Conservation (phyloP, 331 rosid species). For the Pyracantha coccinea region DNA sequence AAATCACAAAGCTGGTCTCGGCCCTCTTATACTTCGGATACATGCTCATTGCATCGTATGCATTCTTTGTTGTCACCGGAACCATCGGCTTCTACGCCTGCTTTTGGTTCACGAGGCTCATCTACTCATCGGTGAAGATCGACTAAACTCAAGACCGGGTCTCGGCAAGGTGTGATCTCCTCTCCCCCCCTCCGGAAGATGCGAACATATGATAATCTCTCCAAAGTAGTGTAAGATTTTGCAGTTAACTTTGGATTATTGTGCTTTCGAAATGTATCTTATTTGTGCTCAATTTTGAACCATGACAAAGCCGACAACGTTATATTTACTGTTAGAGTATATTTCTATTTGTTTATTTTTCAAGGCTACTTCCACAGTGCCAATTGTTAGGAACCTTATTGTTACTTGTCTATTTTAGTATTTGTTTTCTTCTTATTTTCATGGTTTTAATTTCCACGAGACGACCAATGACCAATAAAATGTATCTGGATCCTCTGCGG, state of each 20-base stretch:
- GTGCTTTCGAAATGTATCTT: constrained; percentile 34
- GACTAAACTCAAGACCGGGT: constrained; percentile 31
- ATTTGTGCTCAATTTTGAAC: constrained; percentile 57
- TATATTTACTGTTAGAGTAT: constrained; percentile 36
- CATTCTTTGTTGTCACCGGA: constrained; percentile 92
- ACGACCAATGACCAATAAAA: too few relatives aligned
- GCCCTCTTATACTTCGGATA: constrained; percentile 82
- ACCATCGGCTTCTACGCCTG: constrained; percentile 91
- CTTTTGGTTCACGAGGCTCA: constrained; percentile 94
- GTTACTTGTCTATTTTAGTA: background rate
- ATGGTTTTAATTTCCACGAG: background rate
- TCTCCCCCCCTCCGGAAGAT: background rate
- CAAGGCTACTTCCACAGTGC: background rate
- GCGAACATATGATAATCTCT: constrained; percentile 1
- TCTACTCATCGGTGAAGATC: constrained; percentile 96
- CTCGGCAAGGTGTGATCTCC: background rate
- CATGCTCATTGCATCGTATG: constrained; percentile 93
- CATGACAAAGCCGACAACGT: constrained; percentile 19
- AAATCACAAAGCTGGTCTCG: constrained; percentile 89
- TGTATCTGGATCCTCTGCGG: background rate
- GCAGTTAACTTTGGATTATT: constrained; percentile 32
- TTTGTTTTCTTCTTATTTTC: background rate
- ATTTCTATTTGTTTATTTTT: constrained; percentile 24
- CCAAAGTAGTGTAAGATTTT: constrained; percentile 39
- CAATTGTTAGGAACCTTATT: background rate